Evolutionary conservation across 139 green algal genomes (phyloP).

Genomic region (Micromonas pusilla): DNA sequence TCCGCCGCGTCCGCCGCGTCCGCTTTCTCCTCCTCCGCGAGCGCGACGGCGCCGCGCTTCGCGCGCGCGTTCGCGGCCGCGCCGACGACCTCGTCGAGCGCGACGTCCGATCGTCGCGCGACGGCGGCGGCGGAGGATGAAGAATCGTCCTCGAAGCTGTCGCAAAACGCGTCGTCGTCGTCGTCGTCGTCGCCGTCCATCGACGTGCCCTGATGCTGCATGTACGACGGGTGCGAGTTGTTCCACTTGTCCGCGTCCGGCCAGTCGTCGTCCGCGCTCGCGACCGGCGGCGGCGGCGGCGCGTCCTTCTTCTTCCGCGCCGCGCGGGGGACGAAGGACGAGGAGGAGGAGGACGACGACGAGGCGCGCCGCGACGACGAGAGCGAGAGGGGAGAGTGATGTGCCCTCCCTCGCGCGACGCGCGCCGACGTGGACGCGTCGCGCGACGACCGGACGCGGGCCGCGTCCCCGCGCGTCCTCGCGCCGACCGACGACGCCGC

Average conservation of each 20-base stretch:
- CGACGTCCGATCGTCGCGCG: neutral
- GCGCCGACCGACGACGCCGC: neutral
- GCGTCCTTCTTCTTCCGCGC: no score
- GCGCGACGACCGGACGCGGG: neutral
- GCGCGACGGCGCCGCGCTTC: neutral
- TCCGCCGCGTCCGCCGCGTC: neutral
- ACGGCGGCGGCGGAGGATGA: neutral
- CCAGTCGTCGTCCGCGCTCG: no score
- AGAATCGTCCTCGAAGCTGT: neutral
- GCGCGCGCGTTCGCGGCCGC: neutral
- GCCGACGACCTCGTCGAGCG: neutral
- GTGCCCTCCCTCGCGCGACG: neutral
- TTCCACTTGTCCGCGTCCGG: no score
- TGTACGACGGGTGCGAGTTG: slow-evolving; percentile 4
- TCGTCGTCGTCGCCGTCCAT: slow-evolving; percentile 12
- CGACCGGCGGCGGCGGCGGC: neutral
- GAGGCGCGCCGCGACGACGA: no score
- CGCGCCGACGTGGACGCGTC: neutral
- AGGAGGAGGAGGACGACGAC: neutral
- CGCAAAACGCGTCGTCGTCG: slow-evolving; percentile 8
- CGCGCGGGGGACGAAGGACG: neutral
- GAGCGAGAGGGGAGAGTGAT: no score
- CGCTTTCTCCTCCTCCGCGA: neutral
- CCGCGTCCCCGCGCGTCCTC: neutral
- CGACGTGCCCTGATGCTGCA: neutral